These are phyloP conservation scores for Talaromyces marneffei DNA, from an alignment of 2,329 filamentous ascomycete species.

Conservation along the genomic window DNA sequence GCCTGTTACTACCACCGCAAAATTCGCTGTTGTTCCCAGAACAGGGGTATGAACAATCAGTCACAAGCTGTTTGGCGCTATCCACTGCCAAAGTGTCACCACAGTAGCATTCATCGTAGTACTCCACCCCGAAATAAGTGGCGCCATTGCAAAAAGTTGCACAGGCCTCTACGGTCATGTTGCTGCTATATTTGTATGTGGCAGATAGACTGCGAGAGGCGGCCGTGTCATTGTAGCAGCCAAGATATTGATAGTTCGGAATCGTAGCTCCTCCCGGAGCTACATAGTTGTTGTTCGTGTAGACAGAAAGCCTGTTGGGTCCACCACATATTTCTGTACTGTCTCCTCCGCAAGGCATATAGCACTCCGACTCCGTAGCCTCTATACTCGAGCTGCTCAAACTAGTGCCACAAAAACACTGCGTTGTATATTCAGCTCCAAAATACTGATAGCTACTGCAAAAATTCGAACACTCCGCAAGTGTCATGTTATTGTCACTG, in stretches of 20 bases:
- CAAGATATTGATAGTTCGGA: constrained; percentile 3
- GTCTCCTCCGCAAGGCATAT: constrained; percentile 45
- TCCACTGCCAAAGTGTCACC: constrained; percentile 2
- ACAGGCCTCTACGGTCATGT: constrained; percentile 10
- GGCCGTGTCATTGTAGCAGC: constrained; percentile 11
- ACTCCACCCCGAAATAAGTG: constrained; percentile 10
- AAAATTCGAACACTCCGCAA: constrained; percentile 25
- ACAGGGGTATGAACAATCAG: constrained; percentile 8
- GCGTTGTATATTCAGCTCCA: constrained; percentile 27
- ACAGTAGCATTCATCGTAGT: constrained; percentile 11
- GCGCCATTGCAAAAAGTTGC: constrained; percentile 10
- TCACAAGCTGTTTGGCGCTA: neutral
- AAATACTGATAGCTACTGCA: constrained; percentile 23
- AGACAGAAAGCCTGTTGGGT: constrained; percentile 40
- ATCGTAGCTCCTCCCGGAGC: constrained; percentile 7
- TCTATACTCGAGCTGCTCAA: constrained; percentile 22
- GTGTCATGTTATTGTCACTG: constrained; percentile 20
- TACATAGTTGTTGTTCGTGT: constrained; percentile 42
- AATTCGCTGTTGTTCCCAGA: constrained; percentile 10
- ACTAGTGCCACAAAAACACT: constrained; percentile 23
- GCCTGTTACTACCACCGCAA: constrained; percentile 11
- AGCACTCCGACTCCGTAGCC: constrained; percentile 39
- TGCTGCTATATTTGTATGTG: constrained; percentile 3
- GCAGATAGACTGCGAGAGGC: constrained; percentile 11
- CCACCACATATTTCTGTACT: constrained; percentile 30